Base-by-base conservation (phyloP, 1,284 basidiomycete genomes). In the Ganoderma boninense region DNA sequence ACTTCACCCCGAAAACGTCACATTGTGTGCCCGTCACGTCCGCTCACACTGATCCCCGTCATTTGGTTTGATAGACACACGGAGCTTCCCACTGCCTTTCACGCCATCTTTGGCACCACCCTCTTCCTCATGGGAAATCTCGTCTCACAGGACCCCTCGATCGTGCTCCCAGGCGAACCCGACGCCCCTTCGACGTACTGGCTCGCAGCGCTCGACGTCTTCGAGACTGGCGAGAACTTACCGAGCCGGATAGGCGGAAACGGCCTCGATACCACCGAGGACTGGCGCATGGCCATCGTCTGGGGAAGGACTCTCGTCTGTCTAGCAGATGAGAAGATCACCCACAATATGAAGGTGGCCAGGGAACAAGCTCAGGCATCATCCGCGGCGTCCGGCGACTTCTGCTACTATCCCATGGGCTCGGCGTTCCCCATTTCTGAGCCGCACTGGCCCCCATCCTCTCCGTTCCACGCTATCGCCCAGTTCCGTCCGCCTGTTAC, bases 221-320 rank as follows among this genome's bases (percentile, higher is more conserved):
- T 92, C 73, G 88, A 91, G 79, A 88, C 86, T 2, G 89, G 89
- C 42, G 89, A 92, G 77, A 88, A 84, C 72, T 79, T 90, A 11
- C 89, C 89, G 0, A 83, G 83, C 44, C 83, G 84, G 38, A 83
- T 84, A 6, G 82, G 76, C 62, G 84, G 84, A 43, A 14, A 20
- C 61, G 65, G 38, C 60, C 26, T 66, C 46, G 68, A 79, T 73
- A 64, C 71, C 69, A 61, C 75, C 66, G 88, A 90, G 75, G 89
- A 91, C 78, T 92, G 90, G 90, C 84, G 87, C 38, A 87, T 90
- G 86, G 86, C 88, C n/a, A 83, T 91, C 71, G 82, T 87, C 60
- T 90, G 89, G 89, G 90, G 90, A 1, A 86, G 90, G 70, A 87
- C 88, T 4, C 82, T 91, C 60, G 86, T 91, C 66, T 84, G 82